A percentile compares a stretch with the other conserved stretches of the same genome.
Evolutionary conservation across 768 basidiomycete species (phyloP).

Genomic region (Podaxis sp.): DNA sequence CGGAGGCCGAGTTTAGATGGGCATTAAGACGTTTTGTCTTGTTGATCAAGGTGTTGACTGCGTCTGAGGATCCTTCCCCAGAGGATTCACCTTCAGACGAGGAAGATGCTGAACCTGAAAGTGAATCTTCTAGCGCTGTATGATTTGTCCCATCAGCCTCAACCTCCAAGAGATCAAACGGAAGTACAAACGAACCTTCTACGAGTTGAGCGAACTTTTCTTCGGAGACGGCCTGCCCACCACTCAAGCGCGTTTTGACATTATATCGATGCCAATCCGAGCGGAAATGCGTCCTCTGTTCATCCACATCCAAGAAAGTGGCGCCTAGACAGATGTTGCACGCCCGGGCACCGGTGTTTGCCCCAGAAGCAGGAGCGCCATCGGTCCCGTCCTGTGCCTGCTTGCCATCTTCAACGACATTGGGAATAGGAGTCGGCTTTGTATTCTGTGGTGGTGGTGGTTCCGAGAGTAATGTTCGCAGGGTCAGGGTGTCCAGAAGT

Average conservation of each 20-base stretch:
- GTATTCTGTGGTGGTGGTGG: slow-evolving; percentile 34
- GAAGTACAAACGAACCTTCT: slow-evolving; percentile 56
- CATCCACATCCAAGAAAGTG: slow-evolving; percentile 70
- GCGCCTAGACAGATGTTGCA: slow-evolving; percentile 76
- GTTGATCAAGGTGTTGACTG: slow-evolving; percentile 65
- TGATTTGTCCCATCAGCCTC: slow-evolving; percentile 2
- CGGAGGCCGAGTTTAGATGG: slow-evolving; percentile 40
- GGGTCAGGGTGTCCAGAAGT: slow-evolving; percentile 68
- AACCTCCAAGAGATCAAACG: neutral
- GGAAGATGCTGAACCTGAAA: slow-evolving; percentile 89
- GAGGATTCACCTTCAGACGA: slow-evolving; percentile 44
- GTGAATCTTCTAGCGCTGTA: slow-evolving; percentile 77
- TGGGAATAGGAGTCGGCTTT: slow-evolving; percentile 24
- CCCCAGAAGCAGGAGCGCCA: slow-evolving; percentile 28
- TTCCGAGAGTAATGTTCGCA: slow-evolving; percentile 54
- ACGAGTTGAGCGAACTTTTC: slow-evolving; percentile 73
- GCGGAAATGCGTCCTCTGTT: slow-evolving; percentile 83
- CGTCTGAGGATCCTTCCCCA: slow-evolving; percentile 54
- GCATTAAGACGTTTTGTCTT: slow-evolving; percentile 50
- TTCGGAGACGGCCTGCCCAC: slow-evolving; percentile 64
- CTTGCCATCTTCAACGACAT: neutral
- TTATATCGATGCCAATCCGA: slow-evolving; percentile 99
- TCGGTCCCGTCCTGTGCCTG: neutral
- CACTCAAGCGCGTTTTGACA: slow-evolving; percentile 76
- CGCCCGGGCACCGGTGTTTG: slow-evolving; percentile 46